These are phyloP conservation scores for Trypanosoma rangeli DNA, from an alignment of 208 protist species.

Conservation along the genomic window DNA sequence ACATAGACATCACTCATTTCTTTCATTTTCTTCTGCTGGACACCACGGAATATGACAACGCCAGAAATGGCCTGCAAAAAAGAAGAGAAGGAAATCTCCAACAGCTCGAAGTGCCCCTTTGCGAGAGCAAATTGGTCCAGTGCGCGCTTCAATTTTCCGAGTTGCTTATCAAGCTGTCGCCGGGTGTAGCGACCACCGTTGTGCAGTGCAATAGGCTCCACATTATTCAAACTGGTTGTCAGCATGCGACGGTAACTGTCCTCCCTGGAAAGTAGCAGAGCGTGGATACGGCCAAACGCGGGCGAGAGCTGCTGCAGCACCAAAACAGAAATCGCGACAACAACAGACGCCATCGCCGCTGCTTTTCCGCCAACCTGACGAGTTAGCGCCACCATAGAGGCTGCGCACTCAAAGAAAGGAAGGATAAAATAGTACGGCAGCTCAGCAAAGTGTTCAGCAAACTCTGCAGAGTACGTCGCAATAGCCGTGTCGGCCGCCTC, in stretches of 20 bases:
- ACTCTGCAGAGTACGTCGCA: constrained; percentile 84
- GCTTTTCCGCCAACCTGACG: constrained; percentile 47
- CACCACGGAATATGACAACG: constrained; percentile 50
- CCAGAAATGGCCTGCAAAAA: constrained; percentile 61
- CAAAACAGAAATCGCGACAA: constrained; percentile 53
- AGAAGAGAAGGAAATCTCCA: constrained; percentile 68
- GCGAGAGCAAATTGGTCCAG: constrained; percentile 82
- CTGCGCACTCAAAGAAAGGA: constrained; percentile 60
- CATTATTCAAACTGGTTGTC: constrained; percentile 61
- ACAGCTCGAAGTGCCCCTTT: constrained; percentile 68
- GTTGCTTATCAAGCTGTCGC: constrained; percentile 54
- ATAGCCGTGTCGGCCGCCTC: constrained; percentile 78
- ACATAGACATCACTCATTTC: constrained; percentile 67
- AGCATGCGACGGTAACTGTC: constrained; percentile 84
- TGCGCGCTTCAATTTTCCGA: constrained; percentile 56
- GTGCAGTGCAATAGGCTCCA: constrained; percentile 88
- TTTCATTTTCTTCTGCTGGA: constrained; percentile 20
- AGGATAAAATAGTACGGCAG: constrained; percentile 89
- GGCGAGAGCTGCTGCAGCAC: constrained; percentile 60
- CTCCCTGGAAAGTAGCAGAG: constrained; percentile 66
- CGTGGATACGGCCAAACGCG: constrained; percentile 75
- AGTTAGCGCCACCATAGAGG: constrained; percentile 61
- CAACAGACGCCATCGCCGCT: constrained; percentile 45
- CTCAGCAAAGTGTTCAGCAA: constrained; percentile 89
- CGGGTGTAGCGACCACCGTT: constrained; percentile 54